Evolutionary conservation across 1,139 yeast species (phyloP).

Genomic region (Lodderomyces parapsilosis): DNA sequence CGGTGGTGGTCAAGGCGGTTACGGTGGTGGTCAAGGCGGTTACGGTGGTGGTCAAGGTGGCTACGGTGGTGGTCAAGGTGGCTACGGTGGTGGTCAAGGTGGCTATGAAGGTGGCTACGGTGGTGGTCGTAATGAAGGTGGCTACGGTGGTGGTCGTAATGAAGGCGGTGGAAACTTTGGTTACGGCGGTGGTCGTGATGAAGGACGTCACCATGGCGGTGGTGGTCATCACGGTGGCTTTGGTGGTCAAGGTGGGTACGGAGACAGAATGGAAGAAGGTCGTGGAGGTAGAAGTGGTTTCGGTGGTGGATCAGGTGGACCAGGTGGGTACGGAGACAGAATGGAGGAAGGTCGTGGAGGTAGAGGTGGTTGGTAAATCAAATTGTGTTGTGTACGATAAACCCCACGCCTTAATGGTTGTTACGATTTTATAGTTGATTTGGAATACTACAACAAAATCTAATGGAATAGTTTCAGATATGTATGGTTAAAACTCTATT

Average conservation of each 20-base stretch:
- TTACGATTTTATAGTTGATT: constrained; percentile 1
- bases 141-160: constrained; percentile 4
- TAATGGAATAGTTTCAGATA: no score
- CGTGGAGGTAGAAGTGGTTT: constrained; percentile 1
- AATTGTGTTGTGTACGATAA: no score
- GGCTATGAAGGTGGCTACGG: constrained; percentile 9
- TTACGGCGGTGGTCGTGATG: constrained; percentile 6
- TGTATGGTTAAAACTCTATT: no score
- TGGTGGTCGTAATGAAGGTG: constrained; percentile 16
- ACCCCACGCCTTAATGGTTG: background rate
- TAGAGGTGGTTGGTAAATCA: constrained; percentile 1
- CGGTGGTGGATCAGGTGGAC: constrained; percentile 8
- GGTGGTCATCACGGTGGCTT: constrained; percentile 12
- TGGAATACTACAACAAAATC: no score
- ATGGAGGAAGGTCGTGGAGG: constrained; percentile 7
- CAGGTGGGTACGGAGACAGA: constrained; percentile 9
- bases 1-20: constrained; percentile 10
- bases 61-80: constrained; percentile 15
- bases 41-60: constrained; percentile 14
- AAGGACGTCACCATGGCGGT: constrained; percentile 11
- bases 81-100: constrained; percentile 5
- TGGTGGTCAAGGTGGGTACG: constrained; percentile 20
- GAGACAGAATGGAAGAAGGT: constrained; percentile 1
- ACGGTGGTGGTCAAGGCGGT: constrained; percentile 8
- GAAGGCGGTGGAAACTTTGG: constrained; percentile 12